Conservation (phyloP, 2,329 filamentous ascomycete species). For the Pseudopyricularia javanii region DNA sequence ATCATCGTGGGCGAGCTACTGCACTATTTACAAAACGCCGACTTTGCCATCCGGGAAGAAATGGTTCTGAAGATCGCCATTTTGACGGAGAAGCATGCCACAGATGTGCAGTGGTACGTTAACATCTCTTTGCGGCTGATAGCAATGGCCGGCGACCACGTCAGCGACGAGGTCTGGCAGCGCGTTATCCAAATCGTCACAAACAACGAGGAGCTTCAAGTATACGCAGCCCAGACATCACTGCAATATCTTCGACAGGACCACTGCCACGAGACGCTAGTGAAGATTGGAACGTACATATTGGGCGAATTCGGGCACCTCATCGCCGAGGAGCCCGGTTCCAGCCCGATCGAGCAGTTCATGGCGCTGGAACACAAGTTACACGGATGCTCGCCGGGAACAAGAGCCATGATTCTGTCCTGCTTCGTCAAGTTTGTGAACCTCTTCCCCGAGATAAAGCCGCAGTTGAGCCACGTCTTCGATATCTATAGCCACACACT, state of each 20-base stretch:
- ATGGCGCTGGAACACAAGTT: slow-evolving; percentile 86
- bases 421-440: slow-evolving; percentile 98
- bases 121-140: slow-evolving; percentile 92
- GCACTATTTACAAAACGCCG: slow-evolving; percentile 88
- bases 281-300: slow-evolving; percentile 95
- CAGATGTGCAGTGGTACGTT: slow-evolving; percentile 98
- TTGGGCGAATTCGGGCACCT: slow-evolving; percentile 95
- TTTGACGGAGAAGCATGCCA: slow-evolving; percentile 94
- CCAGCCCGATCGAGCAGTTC: slow-evolving; percentile 95
- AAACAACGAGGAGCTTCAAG: slow-evolving; percentile 96
- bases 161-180: slow-evolving; percentile 99
- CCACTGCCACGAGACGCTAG: slow-evolving; percentile 89
- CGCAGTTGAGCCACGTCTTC: slow-evolving; percentile 84
- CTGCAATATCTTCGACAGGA: slow-evolving; percentile 86
- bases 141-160: slow-evolving; percentile 93
- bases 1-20: slow-evolving; percentile 88
- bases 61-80: slow-evolving; percentile 99
- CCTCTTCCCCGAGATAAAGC: slow-evolving; percentile 95
- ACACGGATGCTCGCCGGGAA: slow-evolving; percentile 75
- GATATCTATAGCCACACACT: slow-evolving; percentile 85
- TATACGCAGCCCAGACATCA: slow-evolving; percentile 90
- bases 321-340: slow-evolving; percentile 82
- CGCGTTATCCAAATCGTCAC: slow-evolving; percentile 97
- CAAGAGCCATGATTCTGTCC: slow-evolving; percentile 85
- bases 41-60: slow-evolving; percentile 95